Base-by-base conservation (phyloP, 164 flowering plant genomes). In the Santalum album region DNA sequence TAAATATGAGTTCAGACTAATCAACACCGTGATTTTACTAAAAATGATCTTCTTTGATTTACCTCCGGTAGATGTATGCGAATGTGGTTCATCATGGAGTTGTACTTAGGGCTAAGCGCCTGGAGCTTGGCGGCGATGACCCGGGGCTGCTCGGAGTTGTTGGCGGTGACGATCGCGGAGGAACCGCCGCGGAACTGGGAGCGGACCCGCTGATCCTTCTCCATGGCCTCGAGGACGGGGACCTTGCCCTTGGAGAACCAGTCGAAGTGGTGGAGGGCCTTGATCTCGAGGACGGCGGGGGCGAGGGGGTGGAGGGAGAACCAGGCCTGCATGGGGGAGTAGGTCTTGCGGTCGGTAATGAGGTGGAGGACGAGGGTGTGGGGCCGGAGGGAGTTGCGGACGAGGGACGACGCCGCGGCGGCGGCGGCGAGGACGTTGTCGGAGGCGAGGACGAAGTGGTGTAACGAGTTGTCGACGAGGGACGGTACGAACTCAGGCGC, bases 51-150 rank as follows among this genome's bases (percentile, higher is more conserved):
- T n/a, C n/a, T 12, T 32, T 32, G 36, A 32, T 12, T 6, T 60
- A 88, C 99, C 96, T 94, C 97, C 6, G 99, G 99, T 25, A 94
- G 74, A 65, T 94, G 69, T 19, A 90, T 94, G 21, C 99, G 72
- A 1, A 90, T 83, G 53, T 94, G 99, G 60, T 94, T 94, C 96
- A 94, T 90, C 42, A 82, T 20, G 5, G 97, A 90, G 53, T 82
- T 90, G 51, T 94, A 94, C 73, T 90, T 94, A 48, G 99, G 97
- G 65, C 97, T 94, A 19, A 90, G 82, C 0, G 97, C 95, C 67
- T 89, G 97, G 34, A 94, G 68, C 75, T 85, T 94, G 2, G 99
- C 75, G 1, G 99, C 97, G 42, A 94, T 76, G 6, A 94, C 76
- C 35, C 65, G 0, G 48, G 97, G 99, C 59, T 80, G 82, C 62